A percentile compares a stretch with the other conserved stretches of the same genome.
Evolutionary conservation across 108 stramenopile species (phyloP).

Genomic region (Craspedostauros australis): DNA sequence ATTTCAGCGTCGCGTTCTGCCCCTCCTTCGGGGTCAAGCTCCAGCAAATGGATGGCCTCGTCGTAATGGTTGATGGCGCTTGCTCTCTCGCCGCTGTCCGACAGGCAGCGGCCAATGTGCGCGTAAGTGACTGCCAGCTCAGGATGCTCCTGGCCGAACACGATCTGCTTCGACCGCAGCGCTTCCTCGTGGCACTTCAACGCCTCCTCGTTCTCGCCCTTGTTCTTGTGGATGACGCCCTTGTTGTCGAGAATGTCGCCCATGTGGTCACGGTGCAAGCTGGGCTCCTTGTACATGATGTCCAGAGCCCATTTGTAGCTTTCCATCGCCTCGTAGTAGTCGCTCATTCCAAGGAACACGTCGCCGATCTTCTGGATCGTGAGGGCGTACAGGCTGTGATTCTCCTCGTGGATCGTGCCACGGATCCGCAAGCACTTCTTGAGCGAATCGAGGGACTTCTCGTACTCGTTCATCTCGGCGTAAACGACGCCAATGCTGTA

Average conservation of each 20-base stretch:
- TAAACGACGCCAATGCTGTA: conserved; percentile 62
- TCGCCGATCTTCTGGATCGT: conserved; percentile 64
- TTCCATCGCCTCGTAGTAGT: conserved; percentile 57
- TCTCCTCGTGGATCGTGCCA: conserved; percentile 44
- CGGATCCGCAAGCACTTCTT: conserved; percentile 52
- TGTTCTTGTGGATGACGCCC: conserved; percentile 63
- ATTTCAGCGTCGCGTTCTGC: conserved; percentile 45
- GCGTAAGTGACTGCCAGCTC: conserved; percentile 43
- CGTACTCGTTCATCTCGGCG: conserved; percentile 53
- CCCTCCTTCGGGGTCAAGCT: conserved; percentile 43
- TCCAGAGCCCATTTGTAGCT: conserved; percentile 62
- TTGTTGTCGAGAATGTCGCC: conserved; percentile 68
- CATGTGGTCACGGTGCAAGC: conserved; percentile 45
- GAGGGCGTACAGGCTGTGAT: conserved; percentile 56
- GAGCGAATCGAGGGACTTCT: conserved; percentile 37
- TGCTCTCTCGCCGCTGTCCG: conserved; percentile 45
- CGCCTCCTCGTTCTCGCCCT: conserved; percentile 54
- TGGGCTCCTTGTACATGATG: conserved; percentile 50
- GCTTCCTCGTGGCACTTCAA: conserved; percentile 59
- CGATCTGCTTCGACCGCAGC: conserved; percentile 49
- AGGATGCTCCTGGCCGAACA: conserved; percentile 52
- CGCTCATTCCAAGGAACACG: conserved; percentile 54
- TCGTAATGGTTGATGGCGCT: conserved; percentile 61
- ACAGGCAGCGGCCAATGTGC: conserved; percentile 59
- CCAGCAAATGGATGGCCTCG: conserved; percentile 47